A percentile compares a stretch with the other conserved stretches of the same genome.
Conservation (phyloP, 2,329 filamentous ascomycete genomes). For the Cladophialophora carrionii region DNA sequence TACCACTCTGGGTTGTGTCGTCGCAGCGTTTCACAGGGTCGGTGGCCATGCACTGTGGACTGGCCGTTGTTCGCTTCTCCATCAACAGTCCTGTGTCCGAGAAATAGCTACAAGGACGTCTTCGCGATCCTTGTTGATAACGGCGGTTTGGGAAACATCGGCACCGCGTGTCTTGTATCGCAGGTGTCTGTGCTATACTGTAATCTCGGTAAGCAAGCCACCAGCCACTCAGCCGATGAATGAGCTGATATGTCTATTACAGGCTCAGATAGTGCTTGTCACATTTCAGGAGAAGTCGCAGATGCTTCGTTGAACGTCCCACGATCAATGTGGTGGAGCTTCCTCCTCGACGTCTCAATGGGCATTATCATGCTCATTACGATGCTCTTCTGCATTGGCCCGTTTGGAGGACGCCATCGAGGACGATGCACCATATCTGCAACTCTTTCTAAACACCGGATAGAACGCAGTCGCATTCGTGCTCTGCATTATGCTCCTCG, state of each 20-base stretch:
- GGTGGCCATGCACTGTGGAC: too few relatives aligned
- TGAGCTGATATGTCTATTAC: neutral
- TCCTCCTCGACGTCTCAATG: slow-evolving; percentile 51
- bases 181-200: slow-evolving; percentile 31
- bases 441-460: slow-evolving; percentile 29
- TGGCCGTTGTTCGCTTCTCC: neutral
- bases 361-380: slow-evolving; percentile 53
- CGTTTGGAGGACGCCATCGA: slow-evolving; percentile 44
- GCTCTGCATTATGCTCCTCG: slow-evolving; percentile 20
- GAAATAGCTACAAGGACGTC: slow-evolving; percentile 37
- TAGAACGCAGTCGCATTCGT: slow-evolving; percentile 22
- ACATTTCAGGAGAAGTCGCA: slow-evolving; percentile 50
- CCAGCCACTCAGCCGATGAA: too few relatives aligned
- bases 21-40: neutral
- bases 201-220: slow-evolving; percentile 23
- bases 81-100: slow-evolving; percentile 25
- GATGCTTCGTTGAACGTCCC: slow-evolving; percentile 53
- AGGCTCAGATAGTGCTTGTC: slow-evolving; percentile 21
- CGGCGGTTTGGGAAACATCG: slow-evolving; percentile 40
- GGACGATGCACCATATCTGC: slow-evolving; percentile 34
- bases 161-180: slow-evolving; percentile 30
- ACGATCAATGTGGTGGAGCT: slow-evolving; percentile 52
- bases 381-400: slow-evolving; percentile 48
- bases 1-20: slow-evolving; percentile 36
- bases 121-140: slow-evolving; percentile 40